phyloP scores from a whole-genome alignment of 2,329 filamentous ascomycete genomes.

The Cordyceps cicadae region DNA sequence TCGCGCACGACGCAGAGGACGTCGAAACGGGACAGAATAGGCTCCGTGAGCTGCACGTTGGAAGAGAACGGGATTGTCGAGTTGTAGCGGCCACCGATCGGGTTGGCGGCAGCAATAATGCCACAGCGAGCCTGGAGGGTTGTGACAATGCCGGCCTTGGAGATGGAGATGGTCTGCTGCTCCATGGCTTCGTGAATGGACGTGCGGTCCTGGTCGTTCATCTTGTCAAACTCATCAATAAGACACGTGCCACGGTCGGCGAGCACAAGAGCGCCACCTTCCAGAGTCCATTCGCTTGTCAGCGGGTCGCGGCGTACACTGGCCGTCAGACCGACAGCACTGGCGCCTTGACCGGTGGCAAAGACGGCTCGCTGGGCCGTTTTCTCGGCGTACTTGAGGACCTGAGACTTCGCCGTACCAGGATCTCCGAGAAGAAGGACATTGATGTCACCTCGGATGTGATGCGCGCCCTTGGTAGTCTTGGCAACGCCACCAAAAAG shows the following conservation, averaged over 20 bases:
- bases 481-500: conserved; percentile 94
- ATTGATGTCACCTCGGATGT: conserved; percentile 95
- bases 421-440: conserved; percentile 92
- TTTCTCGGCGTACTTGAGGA: conserved; percentile 96
- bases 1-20: conserved; percentile 94
- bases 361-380: conserved; percentile 95
- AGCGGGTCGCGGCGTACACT: conserved; percentile 91
- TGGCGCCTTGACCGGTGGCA: conserved; percentile 93
- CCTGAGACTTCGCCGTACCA: conserved; percentile 94
- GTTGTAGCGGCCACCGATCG: conserved; percentile 93
- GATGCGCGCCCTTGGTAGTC: conserved; percentile 76
- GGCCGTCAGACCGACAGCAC: conserved; percentile 93
- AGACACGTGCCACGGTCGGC: conserved; percentile 91
- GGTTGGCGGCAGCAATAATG: conserved; percentile 94
- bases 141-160: conserved; percentile 96
- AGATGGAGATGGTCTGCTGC: conserved; percentile 98
- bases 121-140: conserved; percentile 93
- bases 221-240: conserved; percentile 99
- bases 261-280: conserved; percentile 89
- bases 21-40: conserved; percentile 95
- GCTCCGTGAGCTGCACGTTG: conserved; percentile 94
- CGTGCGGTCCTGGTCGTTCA: conserved; percentile 98
- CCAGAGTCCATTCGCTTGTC: conserved; percentile 94
- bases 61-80: conserved; percentile 90
- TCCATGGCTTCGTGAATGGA: conserved; percentile 99